Conservation (phyloP, 2,329 filamentous ascomycete species). For the Fusarium sp. region DNA sequence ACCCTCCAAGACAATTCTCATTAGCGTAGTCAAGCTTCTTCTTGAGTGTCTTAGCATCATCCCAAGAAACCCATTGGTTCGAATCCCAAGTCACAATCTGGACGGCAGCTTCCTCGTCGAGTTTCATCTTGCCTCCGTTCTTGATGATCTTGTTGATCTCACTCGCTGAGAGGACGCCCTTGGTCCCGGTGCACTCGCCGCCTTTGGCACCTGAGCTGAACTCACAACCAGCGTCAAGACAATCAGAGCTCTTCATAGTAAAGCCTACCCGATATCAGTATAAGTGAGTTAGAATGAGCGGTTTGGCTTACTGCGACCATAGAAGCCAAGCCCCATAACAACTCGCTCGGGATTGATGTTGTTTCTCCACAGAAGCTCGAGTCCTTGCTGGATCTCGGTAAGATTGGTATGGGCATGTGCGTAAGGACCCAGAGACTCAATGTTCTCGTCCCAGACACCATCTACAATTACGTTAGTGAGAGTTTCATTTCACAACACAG, state of each 20-base stretch:
- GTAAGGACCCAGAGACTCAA: neutral
- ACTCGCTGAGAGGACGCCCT: neutral
- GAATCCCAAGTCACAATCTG: neutral
- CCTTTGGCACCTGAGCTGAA: neutral
- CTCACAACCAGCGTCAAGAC: accelerated
- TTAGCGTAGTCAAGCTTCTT: constrained; percentile 7
- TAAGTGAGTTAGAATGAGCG: too few species aligned
- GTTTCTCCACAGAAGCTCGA: neutral
- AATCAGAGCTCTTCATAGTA: neutral
- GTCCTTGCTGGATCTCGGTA: neutral
- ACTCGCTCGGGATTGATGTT: neutral
- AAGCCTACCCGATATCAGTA: neutral
- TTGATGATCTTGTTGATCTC: neutral
- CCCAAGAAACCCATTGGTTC: neutral
- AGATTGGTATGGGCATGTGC: neutral
- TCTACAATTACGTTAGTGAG: neutral
- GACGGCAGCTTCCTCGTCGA: accelerated
- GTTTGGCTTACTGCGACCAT: neutral
- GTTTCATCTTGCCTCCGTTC: neutral
- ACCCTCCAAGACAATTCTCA: neutral
- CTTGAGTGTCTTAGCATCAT: neutral
- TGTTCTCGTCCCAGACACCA: neutral
- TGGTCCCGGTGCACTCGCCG: too few species aligned
- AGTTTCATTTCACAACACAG: too few species aligned
- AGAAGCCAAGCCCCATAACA: neutral